Percentiles rank a stretch among this genome's conserved stretches.
Conservation (phyloP, 2,329 filamentous ascomycete species). For the Stagonosporopsis rhizophila region DNA sequence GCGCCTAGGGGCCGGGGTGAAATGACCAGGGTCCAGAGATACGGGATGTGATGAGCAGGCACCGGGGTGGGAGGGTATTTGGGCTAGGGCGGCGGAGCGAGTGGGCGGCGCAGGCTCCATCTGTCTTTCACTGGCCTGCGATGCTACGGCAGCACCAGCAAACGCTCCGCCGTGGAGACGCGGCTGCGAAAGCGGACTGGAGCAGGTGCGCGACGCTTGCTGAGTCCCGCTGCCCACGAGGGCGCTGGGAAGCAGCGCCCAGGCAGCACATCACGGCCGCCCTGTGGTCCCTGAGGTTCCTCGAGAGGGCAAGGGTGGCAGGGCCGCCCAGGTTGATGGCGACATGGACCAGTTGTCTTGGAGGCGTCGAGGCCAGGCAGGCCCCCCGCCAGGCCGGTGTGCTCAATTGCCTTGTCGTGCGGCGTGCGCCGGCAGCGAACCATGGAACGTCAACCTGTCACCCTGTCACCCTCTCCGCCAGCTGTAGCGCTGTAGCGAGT, state of each 20-base stretch:
- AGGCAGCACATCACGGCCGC: conserved; percentile 1
- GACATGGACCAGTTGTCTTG: conserved; percentile 22
- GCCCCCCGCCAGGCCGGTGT: not conserved
- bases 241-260: conserved; percentile 1
- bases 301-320: not conserved
- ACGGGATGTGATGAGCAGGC: conserved; percentile 15
- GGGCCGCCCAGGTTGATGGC: conserved; percentile 9
- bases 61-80: conserved; percentile 7
- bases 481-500: too few species aligned
- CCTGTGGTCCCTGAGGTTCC: conserved; percentile 7
- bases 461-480: conserved; percentile 3
- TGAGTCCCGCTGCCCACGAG: conserved; percentile 14
- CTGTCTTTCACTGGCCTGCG: conserved; percentile 12
- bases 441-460: conserved; percentile 19
- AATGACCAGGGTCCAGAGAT: conserved; percentile 14
- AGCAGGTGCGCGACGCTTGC: conserved; percentile 6
- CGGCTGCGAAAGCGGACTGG: conserved; percentile 8
- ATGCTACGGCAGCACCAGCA: conserved; percentile 14
- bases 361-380: conserved; percentile 13
- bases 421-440: conserved; percentile 15
- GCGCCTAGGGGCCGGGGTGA: conserved; percentile 4
- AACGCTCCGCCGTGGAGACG: conserved; percentile 12
- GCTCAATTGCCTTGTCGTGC: conserved; percentile 1
- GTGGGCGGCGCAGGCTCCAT: conserved; percentile 4
- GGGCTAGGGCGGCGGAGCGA: conserved; percentile 12